These are phyloP conservation scores for Candida boidinii DNA, from an alignment of 805 yeast genomes.

Conservation along the genomic window DNA sequence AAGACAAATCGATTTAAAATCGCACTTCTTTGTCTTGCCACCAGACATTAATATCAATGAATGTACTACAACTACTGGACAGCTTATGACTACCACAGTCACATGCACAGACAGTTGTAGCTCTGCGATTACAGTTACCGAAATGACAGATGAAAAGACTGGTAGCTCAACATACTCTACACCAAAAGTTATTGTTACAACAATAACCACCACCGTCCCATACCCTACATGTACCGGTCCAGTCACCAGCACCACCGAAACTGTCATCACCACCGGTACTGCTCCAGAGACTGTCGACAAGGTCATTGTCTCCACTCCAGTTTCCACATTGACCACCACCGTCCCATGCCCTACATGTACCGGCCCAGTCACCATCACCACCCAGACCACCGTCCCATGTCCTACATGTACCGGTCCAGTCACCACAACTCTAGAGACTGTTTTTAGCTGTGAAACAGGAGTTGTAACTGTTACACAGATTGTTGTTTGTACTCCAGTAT, in stretches of 20 bases:
- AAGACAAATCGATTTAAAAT: too few species aligned
- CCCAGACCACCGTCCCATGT: background rate
- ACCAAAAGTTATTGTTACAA: too few species aligned
- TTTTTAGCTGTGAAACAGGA: background rate
- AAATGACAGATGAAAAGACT: too few species aligned
- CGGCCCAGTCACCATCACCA: background rate
- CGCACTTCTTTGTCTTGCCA: too few species aligned
- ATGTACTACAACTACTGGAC: background rate
- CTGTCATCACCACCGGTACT: background rate
- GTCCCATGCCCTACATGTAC: background rate
- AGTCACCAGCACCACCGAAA: background rate
- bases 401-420: too few species aligned
- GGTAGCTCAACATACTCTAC: too few species aligned
- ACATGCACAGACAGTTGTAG: background rate
- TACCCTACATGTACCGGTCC: background rate
- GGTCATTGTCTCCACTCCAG: background rate
- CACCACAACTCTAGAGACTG: background rate
- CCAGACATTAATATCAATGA: background rate
- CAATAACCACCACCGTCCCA: background rate
- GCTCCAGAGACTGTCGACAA: background rate
- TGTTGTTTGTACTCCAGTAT: conserved; percentile 1
- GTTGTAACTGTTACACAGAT: background rate
- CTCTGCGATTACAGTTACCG: too few species aligned
- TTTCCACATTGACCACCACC: background rate
- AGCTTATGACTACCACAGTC: background rate